phyloP scores from a whole-genome alignment of 2,329 filamentous ascomycete genomes.

The Lojkania enalia region DNA sequence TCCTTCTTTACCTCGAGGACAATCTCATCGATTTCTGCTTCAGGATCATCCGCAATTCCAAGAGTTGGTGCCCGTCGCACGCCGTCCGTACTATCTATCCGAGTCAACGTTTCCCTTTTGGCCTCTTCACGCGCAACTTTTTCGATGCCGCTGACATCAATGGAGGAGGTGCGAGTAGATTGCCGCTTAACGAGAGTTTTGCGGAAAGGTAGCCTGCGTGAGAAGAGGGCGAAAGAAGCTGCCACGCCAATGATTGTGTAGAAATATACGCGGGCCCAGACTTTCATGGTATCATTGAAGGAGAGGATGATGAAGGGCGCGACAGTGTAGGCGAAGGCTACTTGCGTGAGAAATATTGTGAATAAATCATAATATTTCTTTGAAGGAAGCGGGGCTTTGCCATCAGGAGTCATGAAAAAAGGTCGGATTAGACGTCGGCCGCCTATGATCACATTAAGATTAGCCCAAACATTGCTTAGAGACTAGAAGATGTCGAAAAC shows the following conservation, averaged over 20 bases:
- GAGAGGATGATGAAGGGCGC: constrained; percentile 83
- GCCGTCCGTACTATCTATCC: constrained; percentile 62
- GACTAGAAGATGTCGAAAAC: constrained; percentile 40
- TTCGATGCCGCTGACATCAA: constrained; percentile 48
- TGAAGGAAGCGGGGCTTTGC: constrained; percentile 55
- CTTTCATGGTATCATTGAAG: constrained; percentile 68
- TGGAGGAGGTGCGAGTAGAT: constrained; percentile 20
- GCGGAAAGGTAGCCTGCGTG: constrained; percentile 70
- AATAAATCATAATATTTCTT: constrained; percentile 88
- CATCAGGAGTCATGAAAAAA: constrained; percentile 84
- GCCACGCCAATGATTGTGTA: constrained; percentile 74
- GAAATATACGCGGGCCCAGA: constrained; percentile 88
- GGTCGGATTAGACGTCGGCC: constrained; percentile 87
- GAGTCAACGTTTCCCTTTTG: constrained; percentile 43
- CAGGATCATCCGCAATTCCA: constrained; percentile 77
- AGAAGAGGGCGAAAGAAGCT: constrained; percentile 72
- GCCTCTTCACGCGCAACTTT: constrained; percentile 41
- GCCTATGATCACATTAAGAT: constrained; percentile 58
- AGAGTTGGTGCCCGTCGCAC: constrained; percentile 65
- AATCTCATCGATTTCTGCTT: constrained; percentile 75
- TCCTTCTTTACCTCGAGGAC: constrained; percentile 74
- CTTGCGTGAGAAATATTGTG: constrained; percentile 75
- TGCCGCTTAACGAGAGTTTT: constrained; percentile 45
- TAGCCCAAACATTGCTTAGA: neutral
- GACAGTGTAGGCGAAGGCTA: constrained; percentile 80